A percentile compares a stretch with the other conserved stretches of the same genome.
phyloP scores from a whole-genome alignment of 2,329 filamentous ascomycete genomes.

The Cladosporium halotolerans region DNA sequence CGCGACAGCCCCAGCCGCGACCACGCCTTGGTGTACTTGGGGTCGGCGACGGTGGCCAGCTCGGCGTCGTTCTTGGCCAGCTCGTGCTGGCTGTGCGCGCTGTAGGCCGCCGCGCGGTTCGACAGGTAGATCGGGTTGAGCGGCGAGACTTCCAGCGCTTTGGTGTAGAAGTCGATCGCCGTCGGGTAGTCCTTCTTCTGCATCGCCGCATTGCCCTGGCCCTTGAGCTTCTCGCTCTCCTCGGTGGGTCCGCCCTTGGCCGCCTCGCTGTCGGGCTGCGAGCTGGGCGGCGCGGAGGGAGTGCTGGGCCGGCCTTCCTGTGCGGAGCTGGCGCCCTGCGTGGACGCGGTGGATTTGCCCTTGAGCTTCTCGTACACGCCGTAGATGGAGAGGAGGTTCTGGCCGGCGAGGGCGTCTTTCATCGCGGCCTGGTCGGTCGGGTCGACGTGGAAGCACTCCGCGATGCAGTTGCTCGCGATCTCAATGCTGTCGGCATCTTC shows the following conservation, averaged over 20 bases:
- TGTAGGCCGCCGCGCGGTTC: slow-evolving; percentile 92
- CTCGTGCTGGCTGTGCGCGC: slow-evolving; percentile 74
- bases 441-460: slow-evolving; percentile 92
- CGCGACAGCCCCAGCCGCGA: slow-evolving; percentile 83
- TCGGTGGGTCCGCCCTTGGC: slow-evolving; percentile 47
- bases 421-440: slow-evolving; percentile 67
- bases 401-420: slow-evolving; percentile 70
- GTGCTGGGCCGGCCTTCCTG: slow-evolving; percentile 21
- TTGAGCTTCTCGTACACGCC: slow-evolving; percentile 94
- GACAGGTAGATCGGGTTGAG: slow-evolving; percentile 93
- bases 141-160: slow-evolving; percentile 74
- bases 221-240: slow-evolving; percentile 83
- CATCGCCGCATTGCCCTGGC: slow-evolving; percentile 90
- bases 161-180: slow-evolving; percentile 81
- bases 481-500: slow-evolving; percentile 94
- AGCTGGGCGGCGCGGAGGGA: slow-evolving; percentile 38
- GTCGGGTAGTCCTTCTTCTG: slow-evolving; percentile 78
- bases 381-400: slow-evolving; percentile 88
- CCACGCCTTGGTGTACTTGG: slow-evolving; percentile 96
- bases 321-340: slow-evolving; percentile 36
- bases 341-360: slow-evolving; percentile 49
- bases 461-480: slow-evolving; percentile 88
- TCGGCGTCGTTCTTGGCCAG: slow-evolving; percentile 83
- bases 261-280: slow-evolving; percentile 37
- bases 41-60: slow-evolving; percentile 79